phyloP scores from a whole-genome alignment of 495 filamentous ascomycete genomes.

The Podospora conica region DNA sequence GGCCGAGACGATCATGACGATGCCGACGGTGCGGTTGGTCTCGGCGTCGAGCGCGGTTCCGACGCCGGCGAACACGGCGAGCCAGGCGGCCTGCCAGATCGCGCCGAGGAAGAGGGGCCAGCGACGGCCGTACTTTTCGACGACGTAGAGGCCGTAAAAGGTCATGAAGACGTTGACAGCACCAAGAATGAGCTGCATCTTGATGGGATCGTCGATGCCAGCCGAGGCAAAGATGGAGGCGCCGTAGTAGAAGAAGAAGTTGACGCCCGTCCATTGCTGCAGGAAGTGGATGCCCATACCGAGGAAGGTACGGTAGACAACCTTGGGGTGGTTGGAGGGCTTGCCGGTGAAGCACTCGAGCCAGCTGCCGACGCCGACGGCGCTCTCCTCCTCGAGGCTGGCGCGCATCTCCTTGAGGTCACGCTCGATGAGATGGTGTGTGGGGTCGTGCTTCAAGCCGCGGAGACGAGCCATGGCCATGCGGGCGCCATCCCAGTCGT shows the following conservation, averaged over 20 bases:
- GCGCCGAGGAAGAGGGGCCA: slow-evolving; percentile 58
- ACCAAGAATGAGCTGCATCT: slow-evolving; percentile 63
- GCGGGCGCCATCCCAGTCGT: slow-evolving; percentile 51
- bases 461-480: slow-evolving; percentile 58
- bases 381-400: slow-evolving; percentile 50
- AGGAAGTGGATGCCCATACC: slow-evolving; percentile 63
- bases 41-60: slow-evolving; percentile 43
- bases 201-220: slow-evolving; percentile 56
- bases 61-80: slow-evolving; percentile 63
- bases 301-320: slow-evolving; percentile 61
- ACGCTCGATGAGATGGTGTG: slow-evolving; percentile 52
- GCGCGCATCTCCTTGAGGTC: slow-evolving; percentile 66
- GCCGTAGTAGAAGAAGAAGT: slow-evolving; percentile 54
- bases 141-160: slow-evolving; percentile 60
- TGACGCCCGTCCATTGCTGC: slow-evolving; percentile 58
- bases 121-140: slow-evolving; percentile 61
- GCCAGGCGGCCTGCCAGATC: slow-evolving; percentile 60
- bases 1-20: slow-evolving; percentile 68
- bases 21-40: slow-evolving; percentile 49
- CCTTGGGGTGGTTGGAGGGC: slow-evolving; percentile 43
- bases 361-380: slow-evolving; percentile 46
- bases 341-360: slow-evolving; percentile 52
- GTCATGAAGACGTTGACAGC: slow-evolving; percentile 66
- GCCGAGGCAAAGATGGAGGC: slow-evolving; percentile 57
- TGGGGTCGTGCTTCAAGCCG: slow-evolving; percentile 49